Percentiles rank a stretch among this genome's conserved stretches.
These are phyloP conservation scores for Nakataea oryzae DNA, from an alignment of 2,329 filamentous ascomycete genomes.

Conservation along the genomic window DNA sequence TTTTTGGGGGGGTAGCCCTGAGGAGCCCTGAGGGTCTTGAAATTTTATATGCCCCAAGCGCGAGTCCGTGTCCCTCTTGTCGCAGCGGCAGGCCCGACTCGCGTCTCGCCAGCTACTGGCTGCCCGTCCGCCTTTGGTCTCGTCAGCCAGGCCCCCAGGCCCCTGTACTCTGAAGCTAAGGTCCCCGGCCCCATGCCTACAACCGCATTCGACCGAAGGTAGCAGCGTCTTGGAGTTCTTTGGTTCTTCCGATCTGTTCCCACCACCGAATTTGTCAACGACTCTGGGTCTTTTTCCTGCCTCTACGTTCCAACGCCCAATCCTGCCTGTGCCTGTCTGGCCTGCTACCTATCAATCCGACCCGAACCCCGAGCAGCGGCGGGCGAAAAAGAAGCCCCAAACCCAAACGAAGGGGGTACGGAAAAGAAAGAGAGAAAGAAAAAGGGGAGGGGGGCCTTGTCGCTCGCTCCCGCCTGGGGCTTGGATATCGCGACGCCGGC, in stretches of 20 bases:
- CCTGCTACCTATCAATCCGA: neutral
- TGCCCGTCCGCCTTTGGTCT: neutral
- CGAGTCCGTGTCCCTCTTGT: neutral
- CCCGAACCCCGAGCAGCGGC: neutral
- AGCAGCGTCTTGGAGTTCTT: neutral
- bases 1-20: neutral
- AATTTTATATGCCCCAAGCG: neutral
- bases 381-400: neutral
- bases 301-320: neutral
- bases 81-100: neutral
- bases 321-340: neutral
- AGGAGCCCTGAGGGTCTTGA: neutral
- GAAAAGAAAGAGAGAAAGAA: neutral
- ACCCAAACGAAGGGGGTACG: no score
- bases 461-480: neutral
- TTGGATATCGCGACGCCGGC: neutral
- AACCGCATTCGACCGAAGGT: neutral
- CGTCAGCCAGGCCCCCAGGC: neutral
- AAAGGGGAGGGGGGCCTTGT: neutral
- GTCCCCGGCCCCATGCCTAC: neutral
- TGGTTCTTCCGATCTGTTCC: neutral
- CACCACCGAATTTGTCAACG: neutral
- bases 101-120: neutral
- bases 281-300: neutral
- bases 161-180: slow-evolving; percentile 2